A percentile compares a stretch with the other conserved stretches of the same genome.
phyloP scores from a whole-genome alignment of 139 green algal species.

The Tetradesmus lagerheimii region DNA sequence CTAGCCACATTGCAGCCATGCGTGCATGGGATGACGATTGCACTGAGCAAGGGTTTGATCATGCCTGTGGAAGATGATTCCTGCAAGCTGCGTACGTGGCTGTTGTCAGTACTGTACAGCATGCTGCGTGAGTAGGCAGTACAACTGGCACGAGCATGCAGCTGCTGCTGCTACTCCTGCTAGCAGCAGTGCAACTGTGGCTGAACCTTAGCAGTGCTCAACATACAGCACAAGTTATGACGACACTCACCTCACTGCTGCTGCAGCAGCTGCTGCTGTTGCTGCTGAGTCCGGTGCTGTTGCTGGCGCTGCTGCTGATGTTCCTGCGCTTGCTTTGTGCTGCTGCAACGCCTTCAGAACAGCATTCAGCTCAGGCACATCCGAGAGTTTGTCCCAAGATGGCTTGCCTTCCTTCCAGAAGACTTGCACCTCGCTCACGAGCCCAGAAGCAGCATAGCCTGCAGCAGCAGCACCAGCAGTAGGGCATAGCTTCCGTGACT shows the following conservation, averaged over 20 bases:
- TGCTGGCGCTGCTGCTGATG: neutral
- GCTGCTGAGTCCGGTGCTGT: neutral
- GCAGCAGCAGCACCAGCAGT: neutral
- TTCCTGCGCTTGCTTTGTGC: neutral
- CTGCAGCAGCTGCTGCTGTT: neutral
- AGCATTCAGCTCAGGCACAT: conserved; percentile 47
- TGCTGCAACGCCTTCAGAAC: conserved; percentile 23
- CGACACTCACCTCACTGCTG: neutral
- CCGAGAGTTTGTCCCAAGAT: conserved; percentile 47
- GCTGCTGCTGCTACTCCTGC: neutral
- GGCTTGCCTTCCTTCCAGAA: conserved; percentile 57
- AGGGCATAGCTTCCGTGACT: neutral
- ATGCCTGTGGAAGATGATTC: too few species aligned
- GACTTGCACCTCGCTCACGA: conserved; percentile 16
- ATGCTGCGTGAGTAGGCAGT: too few species aligned
- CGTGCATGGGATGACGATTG: neutral
- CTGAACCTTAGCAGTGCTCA: neutral
- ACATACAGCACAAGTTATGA: neutral
- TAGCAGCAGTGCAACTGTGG: neutral
- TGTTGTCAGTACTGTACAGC: too few species aligned
- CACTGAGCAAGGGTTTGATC: too few species aligned
- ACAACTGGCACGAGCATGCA: neutral
- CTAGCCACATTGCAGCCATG: neutral
- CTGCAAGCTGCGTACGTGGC: too few species aligned
- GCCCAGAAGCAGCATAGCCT: conserved; percentile 49